A percentile compares a stretch with the other conserved stretches of the same genome.
phyloP scores from a whole-genome alignment of 2,329 filamentous ascomycete genomes.

The Gaeumannomyces sp. region DNA sequence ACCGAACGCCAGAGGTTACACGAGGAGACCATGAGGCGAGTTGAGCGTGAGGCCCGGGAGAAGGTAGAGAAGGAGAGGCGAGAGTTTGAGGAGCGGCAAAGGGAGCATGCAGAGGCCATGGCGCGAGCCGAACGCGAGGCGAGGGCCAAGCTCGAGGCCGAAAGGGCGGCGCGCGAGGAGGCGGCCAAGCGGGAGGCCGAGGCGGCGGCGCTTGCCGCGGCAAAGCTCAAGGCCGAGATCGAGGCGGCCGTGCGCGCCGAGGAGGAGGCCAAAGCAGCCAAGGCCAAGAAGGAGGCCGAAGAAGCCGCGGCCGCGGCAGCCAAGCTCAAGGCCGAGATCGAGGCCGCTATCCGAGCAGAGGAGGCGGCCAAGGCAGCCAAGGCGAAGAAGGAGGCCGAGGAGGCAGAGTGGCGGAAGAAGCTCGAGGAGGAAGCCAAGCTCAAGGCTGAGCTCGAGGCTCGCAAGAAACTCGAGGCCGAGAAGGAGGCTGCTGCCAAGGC shows the following conservation, averaged over 20 bases:
- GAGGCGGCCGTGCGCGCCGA: slow-evolving; percentile 35
- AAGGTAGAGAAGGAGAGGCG: neutral
- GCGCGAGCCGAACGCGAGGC: neutral
- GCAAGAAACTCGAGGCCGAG: slow-evolving; percentile 40
- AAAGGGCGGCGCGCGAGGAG: slow-evolving; percentile 34
- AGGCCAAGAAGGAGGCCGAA: slow-evolving; percentile 23
- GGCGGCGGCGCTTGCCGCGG: slow-evolving; percentile 33
- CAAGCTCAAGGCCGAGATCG: slow-evolving; percentile 37
- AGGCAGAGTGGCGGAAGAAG: slow-evolving; percentile 38
- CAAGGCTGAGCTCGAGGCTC: slow-evolving; percentile 35
- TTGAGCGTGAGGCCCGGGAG: no score
- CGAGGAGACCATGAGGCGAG: no score
- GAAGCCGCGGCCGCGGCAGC: slow-evolving; percentile 26
- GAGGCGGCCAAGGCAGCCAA: slow-evolving; percentile 26
- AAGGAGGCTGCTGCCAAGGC: slow-evolving; percentile 38
- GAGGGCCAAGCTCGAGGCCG: neutral
- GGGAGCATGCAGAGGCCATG: neutral
- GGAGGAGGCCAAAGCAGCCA: slow-evolving; percentile 26
- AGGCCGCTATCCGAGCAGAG: slow-evolving; percentile 31
- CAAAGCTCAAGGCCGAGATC: slow-evolving; percentile 28
- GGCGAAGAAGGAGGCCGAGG: slow-evolving; percentile 24
- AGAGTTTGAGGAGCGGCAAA: neutral
- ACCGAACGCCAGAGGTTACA: no score
- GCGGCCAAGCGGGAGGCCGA: slow-evolving; percentile 39
- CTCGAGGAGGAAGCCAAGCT: slow-evolving; percentile 38